phyloP scores from a whole-genome alignment of 2,329 filamentous ascomycete genomes.

The Aspergillus versicolor region DNA sequence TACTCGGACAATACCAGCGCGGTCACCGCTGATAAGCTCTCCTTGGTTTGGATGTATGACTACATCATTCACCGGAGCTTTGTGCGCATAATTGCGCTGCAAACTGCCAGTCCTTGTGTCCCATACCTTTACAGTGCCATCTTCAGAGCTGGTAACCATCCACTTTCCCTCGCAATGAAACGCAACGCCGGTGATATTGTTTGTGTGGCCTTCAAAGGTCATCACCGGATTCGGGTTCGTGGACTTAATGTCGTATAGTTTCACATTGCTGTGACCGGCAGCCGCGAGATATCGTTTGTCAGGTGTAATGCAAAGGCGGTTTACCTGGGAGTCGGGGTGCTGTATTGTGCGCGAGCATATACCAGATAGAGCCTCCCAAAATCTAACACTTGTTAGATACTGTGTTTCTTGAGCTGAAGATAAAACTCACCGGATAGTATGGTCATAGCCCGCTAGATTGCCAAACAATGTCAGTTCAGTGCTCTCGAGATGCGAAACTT shows the following conservation, averaged over 20 bases:
- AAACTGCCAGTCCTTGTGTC: slow-evolving; percentile 82
- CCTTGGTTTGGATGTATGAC: slow-evolving; percentile 99
- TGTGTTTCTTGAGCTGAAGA: not conserved
- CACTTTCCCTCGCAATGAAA: slow-evolving; percentile 99
- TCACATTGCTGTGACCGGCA: slow-evolving; percentile 79
- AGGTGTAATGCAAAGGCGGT: slow-evolving; percentile 95
- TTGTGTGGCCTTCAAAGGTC: slow-evolving; percentile 92
- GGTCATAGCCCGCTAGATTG: slow-evolving; percentile 66
- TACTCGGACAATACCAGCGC: slow-evolving; percentile 85
- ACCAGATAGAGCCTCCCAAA: slow-evolving; percentile 97
- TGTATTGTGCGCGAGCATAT: slow-evolving; percentile 98
- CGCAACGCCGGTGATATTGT: slow-evolving; percentile 92
- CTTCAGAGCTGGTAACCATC: slow-evolving; percentile 98
- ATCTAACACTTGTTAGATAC: slow-evolving; percentile 53
- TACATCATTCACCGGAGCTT: slow-evolving; percentile 88
- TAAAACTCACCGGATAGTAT: slow-evolving; percentile 65
- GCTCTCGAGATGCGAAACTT: not conserved
- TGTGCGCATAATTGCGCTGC: slow-evolving; percentile 91
- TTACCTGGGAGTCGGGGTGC: slow-evolving; percentile 96
- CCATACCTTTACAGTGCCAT: slow-evolving; percentile 97
- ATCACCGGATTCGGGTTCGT: slow-evolving; percentile 93
- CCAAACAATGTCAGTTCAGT: slow-evolving; percentile 13
- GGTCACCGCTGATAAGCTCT: slow-evolving; percentile 94
- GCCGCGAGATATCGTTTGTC: slow-evolving; percentile 95
- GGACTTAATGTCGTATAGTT: slow-evolving; percentile 97